Conservation (phyloP, 306 rosid species). For the Casuarina equisetifolia region DNA sequence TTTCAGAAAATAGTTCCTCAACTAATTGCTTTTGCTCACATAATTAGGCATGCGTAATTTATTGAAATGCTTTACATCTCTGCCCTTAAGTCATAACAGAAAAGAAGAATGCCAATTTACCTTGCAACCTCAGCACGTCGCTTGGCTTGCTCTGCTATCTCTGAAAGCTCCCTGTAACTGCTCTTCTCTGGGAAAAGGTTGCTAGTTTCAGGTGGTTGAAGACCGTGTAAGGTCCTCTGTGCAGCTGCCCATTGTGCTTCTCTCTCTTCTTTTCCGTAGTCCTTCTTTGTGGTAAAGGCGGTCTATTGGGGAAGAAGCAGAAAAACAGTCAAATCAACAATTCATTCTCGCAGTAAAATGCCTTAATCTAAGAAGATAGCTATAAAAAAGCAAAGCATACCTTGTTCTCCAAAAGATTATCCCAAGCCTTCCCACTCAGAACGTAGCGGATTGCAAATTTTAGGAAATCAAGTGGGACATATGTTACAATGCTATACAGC, state of each 20-base stretch:
- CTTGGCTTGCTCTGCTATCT: constrained; percentile 98
- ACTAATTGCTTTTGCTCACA: background rate
- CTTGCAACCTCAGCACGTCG: constrained; percentile 98
- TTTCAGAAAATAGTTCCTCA: background rate
- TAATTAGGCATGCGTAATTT: background rate
- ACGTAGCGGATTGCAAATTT: constrained; percentile 86
- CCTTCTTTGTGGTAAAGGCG: constrained; percentile 97
- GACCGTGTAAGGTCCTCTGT: constrained; percentile 96
- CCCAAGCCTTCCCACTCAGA: constrained; percentile 93
- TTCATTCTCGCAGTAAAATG: background rate
- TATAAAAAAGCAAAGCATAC: constrained; percentile 26
- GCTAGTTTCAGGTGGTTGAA: constrained; percentile 81
- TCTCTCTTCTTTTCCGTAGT: constrained; percentile 97
- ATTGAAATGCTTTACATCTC: too few relatives aligned
- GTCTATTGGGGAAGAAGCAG: constrained; percentile 53
- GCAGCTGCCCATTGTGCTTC: constrained; percentile 99
- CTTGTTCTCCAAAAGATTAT: constrained; percentile 96
- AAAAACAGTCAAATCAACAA: constrained; percentile 4
- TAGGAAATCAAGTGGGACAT: constrained; percentile 81
- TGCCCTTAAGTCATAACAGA: constrained; percentile 6
- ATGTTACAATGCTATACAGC: constrained; percentile 82
- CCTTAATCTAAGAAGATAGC: background rate
- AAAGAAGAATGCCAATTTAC: constrained; percentile 33
- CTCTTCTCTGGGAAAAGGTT: constrained; percentile 64
- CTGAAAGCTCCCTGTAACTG: constrained; percentile 87